Conservation (phyloP, 164 flowering plant genomes). For the Stephania yunnanensis region DNA sequence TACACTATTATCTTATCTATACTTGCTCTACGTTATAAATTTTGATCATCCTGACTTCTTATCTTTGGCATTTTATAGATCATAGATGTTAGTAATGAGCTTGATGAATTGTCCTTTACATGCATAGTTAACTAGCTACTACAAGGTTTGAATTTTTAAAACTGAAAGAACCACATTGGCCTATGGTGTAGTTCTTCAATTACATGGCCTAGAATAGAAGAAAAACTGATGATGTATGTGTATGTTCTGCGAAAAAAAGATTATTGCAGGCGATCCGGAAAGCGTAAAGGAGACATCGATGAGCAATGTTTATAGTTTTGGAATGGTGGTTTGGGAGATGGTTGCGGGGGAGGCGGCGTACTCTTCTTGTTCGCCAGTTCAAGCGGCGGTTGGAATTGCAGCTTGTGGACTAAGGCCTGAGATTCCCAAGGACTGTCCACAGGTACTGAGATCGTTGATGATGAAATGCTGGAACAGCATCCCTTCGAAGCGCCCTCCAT, state of each 20-base stretch:
- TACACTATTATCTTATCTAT: not conserved
- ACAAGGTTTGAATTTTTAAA: no score
- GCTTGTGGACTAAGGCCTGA: conserved; percentile 96
- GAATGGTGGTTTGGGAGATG: conserved; percentile 97
- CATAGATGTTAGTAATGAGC: no score
- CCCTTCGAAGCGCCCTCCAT: conserved; percentile 83
- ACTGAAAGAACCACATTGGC: no score
- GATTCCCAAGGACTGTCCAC: conserved; percentile 86
- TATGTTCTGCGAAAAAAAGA: conserved; percentile 37
- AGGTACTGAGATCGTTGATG: conserved; percentile 58
- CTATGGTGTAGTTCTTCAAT: not conserved
- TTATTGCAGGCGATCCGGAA: conserved; percentile 94
- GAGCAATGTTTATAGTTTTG: conserved; percentile 94
- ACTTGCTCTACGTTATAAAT: no score
- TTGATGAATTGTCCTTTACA: no score
- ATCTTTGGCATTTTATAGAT: no score
- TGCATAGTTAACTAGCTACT: no score
- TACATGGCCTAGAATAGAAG: not conserved
- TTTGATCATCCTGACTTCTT: no score
- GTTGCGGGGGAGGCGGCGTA: conserved; percentile 88
- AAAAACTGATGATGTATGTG: not conserved
- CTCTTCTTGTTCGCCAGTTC: conserved; percentile 78
- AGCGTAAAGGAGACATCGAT: conserved; percentile 81
- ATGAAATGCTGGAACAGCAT: conserved; percentile 76
- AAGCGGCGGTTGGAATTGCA: conserved; percentile 96